These are phyloP conservation scores for Spongispora temasekensis DNA, from an alignment of 1,284 basidiomycete genomes.

Conservation along the genomic window DNA sequence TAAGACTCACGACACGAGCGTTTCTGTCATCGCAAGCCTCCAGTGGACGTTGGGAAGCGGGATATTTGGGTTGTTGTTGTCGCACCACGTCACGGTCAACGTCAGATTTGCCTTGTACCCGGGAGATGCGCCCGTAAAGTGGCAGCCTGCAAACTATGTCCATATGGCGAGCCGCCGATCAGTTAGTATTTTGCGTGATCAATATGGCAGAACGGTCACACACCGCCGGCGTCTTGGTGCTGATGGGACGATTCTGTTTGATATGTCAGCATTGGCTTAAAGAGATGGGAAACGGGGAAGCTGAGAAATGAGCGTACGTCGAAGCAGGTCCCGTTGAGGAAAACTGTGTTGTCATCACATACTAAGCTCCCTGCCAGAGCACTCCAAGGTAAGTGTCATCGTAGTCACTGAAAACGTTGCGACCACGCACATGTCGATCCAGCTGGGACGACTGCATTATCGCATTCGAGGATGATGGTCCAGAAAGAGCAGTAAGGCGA, in stretches of 20 bases:
- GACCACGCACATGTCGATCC: slow-evolving; percentile 5
- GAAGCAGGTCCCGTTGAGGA: slow-evolving; percentile 8
- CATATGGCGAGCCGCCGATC: neutral
- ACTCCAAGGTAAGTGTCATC: no score
- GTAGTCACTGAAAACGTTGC: no score
- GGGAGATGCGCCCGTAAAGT: slow-evolving; percentile 13
- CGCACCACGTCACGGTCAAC: slow-evolving; percentile 10
- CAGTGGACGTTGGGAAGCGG: neutral
- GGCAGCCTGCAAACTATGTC: slow-evolving; percentile 7
- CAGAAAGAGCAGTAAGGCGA: slow-evolving; percentile 5
- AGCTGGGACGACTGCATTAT: slow-evolving; percentile 1
- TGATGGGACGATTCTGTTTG: neutral
- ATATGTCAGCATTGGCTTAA: neutral
- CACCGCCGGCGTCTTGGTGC: slow-evolving; percentile 5
- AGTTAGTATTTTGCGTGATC: neutral
- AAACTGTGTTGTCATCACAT: slow-evolving; percentile 7
- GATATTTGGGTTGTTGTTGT: neutral
- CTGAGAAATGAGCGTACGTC: neutral
- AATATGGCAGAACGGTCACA: neutral
- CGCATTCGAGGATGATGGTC: slow-evolving; percentile 12
- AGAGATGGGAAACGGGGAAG: neutral
- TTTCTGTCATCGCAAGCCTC: neutral
- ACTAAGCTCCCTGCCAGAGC: slow-evolving; percentile 3
- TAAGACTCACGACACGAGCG: neutral
- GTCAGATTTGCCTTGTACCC: slow-evolving; percentile 14